Conservation (phyloP, 306 rosid genomes). For the Ormosia semicastrata region DNA sequence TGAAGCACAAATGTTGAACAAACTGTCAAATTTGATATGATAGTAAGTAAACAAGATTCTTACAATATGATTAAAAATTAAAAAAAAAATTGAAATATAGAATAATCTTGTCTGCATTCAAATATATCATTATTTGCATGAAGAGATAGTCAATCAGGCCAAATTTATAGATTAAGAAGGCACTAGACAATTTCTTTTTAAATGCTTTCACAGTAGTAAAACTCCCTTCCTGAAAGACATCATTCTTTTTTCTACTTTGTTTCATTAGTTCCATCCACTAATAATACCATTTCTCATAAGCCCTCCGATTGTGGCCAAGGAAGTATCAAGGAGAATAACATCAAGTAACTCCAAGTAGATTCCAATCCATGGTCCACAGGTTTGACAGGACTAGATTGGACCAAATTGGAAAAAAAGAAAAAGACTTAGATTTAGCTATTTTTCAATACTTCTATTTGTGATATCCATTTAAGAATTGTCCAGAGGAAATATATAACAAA, state of each 20-base stretch:
- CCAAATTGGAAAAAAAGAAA: neutral
- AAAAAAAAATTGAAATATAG: neutral
- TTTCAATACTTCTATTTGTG: neutral
- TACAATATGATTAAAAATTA: neutral
- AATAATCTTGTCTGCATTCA: neutral
- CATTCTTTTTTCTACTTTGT: neutral
- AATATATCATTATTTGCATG: neutral
- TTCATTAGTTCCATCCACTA: neutral
- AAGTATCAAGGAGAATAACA: neutral
- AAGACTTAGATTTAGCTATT: neutral
- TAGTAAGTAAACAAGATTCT: neutral
- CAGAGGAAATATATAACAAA: neutral
- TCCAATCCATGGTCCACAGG: neutral
- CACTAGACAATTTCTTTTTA: neutral
- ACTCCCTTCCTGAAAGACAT: neutral
- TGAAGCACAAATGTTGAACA: neutral
- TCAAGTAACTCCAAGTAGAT: conserved; percentile 8
- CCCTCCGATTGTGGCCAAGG: neutral
- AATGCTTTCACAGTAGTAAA: neutral
- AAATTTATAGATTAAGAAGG: neutral
- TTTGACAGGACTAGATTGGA: neutral
- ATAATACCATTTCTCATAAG: neutral
- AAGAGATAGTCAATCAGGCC: neutral
- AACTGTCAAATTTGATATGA: neutral
- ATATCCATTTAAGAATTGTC: conserved; percentile 1